A percentile compares a stretch with the other conserved stretches of the same genome.
phyloP scores from a whole-genome alignment of 495 filamentous ascomycete species.

The Haplographium delicatum region DNA sequence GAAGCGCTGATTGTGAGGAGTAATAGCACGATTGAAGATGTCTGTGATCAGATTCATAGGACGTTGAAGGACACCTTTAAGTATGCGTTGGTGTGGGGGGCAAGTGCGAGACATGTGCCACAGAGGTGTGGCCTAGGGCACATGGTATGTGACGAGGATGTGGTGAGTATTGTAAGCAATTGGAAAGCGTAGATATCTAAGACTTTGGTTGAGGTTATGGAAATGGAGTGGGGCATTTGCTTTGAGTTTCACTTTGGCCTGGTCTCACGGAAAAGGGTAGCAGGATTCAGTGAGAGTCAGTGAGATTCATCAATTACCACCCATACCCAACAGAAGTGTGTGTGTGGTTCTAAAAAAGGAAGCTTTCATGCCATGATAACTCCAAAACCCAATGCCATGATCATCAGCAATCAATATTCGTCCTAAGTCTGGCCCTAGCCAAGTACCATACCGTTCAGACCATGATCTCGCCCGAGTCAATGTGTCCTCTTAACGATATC shows the following conservation, averaged over 20 bases:
- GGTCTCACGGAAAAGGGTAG: not conserved
- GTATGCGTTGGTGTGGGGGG: slow-evolving; percentile 97
- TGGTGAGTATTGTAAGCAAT: slow-evolving; percentile 91
- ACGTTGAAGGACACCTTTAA: slow-evolving; percentile 98
- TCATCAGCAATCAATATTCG: not conserved
- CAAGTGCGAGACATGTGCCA: slow-evolving; percentile 88
- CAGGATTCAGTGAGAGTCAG: not conserved
- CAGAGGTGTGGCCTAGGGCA: slow-evolving; percentile 89
- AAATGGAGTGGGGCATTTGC: not conserved
- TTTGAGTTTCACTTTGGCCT: not conserved
- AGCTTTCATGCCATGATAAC: slow-evolving; percentile 7
- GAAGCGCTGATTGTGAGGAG: slow-evolving; percentile 91
- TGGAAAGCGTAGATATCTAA: slow-evolving; percentile 46
- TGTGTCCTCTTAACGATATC: not conserved
- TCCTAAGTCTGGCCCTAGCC: not conserved
- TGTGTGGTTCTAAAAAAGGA: not conserved
- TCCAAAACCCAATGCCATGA: slow-evolving; percentile 20
- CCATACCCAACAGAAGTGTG: slow-evolving; percentile 1
- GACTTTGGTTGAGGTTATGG: not conserved
- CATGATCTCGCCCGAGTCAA: not conserved
- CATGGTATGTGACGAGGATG: slow-evolving; percentile 89
- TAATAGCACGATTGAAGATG: slow-evolving; percentile 89
- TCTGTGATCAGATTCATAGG: slow-evolving; percentile 92
- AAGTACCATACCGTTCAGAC: not conserved
- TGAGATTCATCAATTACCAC: slow-evolving; percentile 15